These are phyloP conservation scores for Trichomonascaceae sp. DNA, from an alignment of 1,139 yeast species.

Conservation along the genomic window DNA sequence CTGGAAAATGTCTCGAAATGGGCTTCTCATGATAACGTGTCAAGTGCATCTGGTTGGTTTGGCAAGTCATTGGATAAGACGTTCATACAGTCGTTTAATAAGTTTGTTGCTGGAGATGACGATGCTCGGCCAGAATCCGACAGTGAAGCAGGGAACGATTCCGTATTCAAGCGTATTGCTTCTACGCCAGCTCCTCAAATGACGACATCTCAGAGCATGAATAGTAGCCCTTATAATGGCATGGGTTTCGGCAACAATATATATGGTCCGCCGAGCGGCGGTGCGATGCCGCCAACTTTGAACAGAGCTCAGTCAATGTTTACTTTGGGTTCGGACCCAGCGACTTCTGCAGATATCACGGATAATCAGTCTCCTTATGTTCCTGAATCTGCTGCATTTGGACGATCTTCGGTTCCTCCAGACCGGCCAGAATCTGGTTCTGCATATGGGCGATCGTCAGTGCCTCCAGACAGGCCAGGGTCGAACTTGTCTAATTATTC, in stretches of 20 bases:
- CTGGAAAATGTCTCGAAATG: constrained; percentile 32
- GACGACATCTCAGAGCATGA: constrained; percentile 2
- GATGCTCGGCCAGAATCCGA: constrained; percentile 17
- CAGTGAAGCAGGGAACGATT: constrained; percentile 7
- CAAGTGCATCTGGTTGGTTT: constrained; percentile 50
- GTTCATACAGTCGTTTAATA: constrained; percentile 68
- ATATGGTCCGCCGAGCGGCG: constrained; percentile 6
- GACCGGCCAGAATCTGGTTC: background rate
- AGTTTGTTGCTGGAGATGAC: constrained; percentile 88
- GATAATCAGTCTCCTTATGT: background rate
- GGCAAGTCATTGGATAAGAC: constrained; percentile 70
- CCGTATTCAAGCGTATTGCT: constrained; percentile 15
- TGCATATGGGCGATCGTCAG: constrained; percentile 3
- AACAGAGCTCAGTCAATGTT: constrained; percentile 9
- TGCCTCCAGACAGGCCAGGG: background rate
- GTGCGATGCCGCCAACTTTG: background rate
- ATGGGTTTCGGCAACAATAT: constrained; percentile 1
- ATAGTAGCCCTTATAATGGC: constrained; percentile 3
- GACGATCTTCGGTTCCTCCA: background rate
- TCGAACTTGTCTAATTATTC: background rate
- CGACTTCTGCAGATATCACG: background rate
- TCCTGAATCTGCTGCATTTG: background rate
- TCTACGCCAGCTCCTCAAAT: constrained; percentile 8
- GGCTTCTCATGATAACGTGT: constrained; percentile 31
- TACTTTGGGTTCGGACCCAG: constrained; percentile 1